A percentile compares a stretch with the other conserved stretches of the same genome.
phyloP scores from a whole-genome alignment of 306 rosid genomes.

The Citrullus colocynthis region DNA sequence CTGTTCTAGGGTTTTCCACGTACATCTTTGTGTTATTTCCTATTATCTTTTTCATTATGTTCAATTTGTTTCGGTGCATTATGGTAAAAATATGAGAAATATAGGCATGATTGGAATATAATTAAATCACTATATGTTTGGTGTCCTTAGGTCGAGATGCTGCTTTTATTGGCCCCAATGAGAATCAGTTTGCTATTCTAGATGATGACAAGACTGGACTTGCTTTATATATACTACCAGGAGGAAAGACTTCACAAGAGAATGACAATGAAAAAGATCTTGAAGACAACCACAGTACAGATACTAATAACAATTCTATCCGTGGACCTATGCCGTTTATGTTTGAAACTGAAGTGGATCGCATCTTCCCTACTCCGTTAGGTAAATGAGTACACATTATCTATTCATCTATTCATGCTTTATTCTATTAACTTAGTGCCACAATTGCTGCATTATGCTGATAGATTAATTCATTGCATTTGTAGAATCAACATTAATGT shows the following conservation, averaged over 20 bases:
- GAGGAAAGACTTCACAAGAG: slow-evolving; percentile 60
- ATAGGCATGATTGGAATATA: not conserved
- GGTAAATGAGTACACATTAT: slow-evolving; percentile 34
- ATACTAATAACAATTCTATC: slow-evolving; percentile 30
- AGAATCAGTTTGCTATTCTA: slow-evolving; percentile 86
- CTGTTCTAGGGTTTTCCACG: too few species aligned
- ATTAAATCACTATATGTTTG: slow-evolving; percentile 6
- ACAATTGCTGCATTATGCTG: slow-evolving; percentile 18
- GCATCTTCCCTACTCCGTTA: slow-evolving; percentile 87
- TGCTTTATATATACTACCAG: slow-evolving; percentile 64
- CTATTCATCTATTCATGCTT: slow-evolving; percentile 10
- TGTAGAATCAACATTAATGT: slow-evolving; percentile 85
- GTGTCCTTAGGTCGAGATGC: slow-evolving; percentile 72
- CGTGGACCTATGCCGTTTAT: slow-evolving; percentile 62
- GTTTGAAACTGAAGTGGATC: slow-evolving; percentile 89
- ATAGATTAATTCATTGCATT: slow-evolving; percentile 15
- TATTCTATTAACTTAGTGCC: not conserved
- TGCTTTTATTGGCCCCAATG: slow-evolving; percentile 88
- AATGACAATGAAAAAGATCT: slow-evolving; percentile 42
- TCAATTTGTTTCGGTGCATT: slow-evolving; percentile 2
- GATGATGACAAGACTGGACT: slow-evolving; percentile 92
- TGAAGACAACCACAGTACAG: slow-evolving; percentile 48
- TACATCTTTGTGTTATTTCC: too few species aligned
- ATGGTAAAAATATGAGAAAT: not conserved
- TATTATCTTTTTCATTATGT: too few species aligned